These are phyloP conservation scores for Microsporum audouinii DNA, from an alignment of 2,329 filamentous ascomycete species.

Conservation along the genomic window DNA sequence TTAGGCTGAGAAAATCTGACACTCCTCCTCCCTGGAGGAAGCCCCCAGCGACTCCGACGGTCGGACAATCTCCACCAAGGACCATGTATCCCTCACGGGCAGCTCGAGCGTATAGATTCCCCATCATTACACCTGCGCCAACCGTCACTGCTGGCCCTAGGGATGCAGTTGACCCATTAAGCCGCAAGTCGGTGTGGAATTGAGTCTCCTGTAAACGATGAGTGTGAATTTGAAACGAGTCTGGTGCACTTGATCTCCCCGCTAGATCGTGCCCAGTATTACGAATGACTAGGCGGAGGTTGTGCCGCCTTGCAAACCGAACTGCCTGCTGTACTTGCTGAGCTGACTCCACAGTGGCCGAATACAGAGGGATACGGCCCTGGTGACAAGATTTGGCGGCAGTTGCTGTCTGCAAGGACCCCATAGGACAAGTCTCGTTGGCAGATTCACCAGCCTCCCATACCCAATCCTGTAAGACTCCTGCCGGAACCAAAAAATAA, in stretches of 20 bases:
- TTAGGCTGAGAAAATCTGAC: conserved; percentile 38
- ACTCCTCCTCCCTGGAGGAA: conserved; percentile 43
- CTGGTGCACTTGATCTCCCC: conserved; percentile 52
- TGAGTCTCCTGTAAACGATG: conserved; percentile 21
- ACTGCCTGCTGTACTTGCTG: conserved; percentile 18
- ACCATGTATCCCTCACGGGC: conserved; percentile 37
- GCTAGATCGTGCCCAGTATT: conserved; percentile 45
- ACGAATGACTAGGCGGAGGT: conserved; percentile 37
- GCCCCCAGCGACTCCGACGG: conserved; percentile 42
- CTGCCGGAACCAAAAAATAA: not conserved
- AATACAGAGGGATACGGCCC: conserved; percentile 7
- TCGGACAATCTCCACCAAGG: conserved; percentile 43
- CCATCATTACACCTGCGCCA: conserved; percentile 44
- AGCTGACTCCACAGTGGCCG: conserved; percentile 6
- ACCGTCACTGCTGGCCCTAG: conserved; percentile 43
- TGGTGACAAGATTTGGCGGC: conserved; percentile 6
- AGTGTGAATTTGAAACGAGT: conserved; percentile 29
- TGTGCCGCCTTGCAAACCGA: conserved; percentile 18
- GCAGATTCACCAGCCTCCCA: not conserved
- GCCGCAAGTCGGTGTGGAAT: conserved; percentile 20
- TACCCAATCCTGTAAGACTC: not conserved
- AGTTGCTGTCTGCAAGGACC: not conserved
- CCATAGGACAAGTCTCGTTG: conserved; percentile 5
- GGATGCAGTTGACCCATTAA: conserved; percentile 22
- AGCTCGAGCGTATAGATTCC: conserved; percentile 43